Percentiles rank a stretch among this genome's conserved stretches.
These are phyloP conservation scores for Dipodascus geniculatus DNA, from an alignment of 805 yeast genomes.

Conservation along the genomic window DNA sequence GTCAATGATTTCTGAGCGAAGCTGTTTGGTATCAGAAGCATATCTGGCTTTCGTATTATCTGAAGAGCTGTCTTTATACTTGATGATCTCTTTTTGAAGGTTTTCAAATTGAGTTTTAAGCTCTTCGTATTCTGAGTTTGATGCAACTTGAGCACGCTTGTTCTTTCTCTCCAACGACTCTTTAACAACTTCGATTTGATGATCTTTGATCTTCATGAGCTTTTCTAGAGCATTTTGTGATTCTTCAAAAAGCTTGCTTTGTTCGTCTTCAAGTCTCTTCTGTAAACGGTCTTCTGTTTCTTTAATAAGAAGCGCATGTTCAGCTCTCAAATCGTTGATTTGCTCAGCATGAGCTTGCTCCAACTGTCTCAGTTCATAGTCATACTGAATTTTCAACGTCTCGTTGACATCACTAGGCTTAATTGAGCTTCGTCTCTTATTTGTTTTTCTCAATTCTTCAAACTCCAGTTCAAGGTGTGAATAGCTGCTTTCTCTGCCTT, in stretches of 20 bases:
- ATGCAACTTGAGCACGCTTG: not conserved
- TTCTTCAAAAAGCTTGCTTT: not conserved
- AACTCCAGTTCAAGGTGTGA: not conserved
- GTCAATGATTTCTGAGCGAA: not conserved
- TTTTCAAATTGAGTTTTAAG: not conserved
- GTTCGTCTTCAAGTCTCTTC: not conserved
- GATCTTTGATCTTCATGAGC: not conserved
- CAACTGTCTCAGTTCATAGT: not conserved
- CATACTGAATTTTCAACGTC: conserved; percentile 1
- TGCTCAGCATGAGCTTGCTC: conserved; percentile 1
- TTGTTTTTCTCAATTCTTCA: not conserved
- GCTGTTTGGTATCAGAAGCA: not conserved
- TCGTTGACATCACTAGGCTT: not conserved
- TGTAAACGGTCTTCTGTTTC: not conserved
- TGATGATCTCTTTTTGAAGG: not conserved
- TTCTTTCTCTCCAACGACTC: not conserved
- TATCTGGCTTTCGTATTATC: not conserved
- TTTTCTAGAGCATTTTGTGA: not conserved
- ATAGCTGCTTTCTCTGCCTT: not conserved
- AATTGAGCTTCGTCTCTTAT: not conserved
- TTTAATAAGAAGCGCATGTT: not conserved
- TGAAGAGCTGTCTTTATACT: not conserved
- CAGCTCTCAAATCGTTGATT: not conserved
- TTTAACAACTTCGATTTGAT: not conserved
- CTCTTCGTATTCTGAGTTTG: not conserved